A percentile compares a stretch with the other conserved stretches of the same genome.
These are phyloP conservation scores for Phytophthora pistaciae DNA, from an alignment of 352 stramenopile genomes.

Conservation along the genomic window DNA sequence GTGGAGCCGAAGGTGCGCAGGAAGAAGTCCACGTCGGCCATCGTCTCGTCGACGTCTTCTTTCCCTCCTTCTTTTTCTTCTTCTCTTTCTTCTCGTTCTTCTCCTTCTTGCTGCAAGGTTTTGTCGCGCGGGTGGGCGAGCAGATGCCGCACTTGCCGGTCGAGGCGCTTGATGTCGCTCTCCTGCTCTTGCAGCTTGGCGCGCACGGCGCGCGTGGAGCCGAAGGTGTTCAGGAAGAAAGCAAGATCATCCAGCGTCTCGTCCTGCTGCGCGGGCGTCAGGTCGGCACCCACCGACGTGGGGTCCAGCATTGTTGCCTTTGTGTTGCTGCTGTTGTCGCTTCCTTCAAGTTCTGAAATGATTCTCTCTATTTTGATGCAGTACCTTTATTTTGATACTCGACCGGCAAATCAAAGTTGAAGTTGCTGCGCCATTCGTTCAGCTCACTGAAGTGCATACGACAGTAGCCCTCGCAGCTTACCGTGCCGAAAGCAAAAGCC, in stretches of 20 bases:
- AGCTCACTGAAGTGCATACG: not conserved
- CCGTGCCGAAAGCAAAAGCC: constrained; percentile 9
- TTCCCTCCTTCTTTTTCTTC: not conserved
- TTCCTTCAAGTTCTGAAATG: not conserved
- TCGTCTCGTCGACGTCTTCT: constrained; percentile 2
- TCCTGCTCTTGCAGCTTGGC: constrained; percentile 3
- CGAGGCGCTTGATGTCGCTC: not conserved
- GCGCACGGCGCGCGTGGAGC: constrained; percentile 1
- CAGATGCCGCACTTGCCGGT: not conserved
- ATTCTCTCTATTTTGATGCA: not conserved
- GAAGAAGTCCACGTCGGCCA: constrained; percentile 20
- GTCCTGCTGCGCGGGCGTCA: not conserved
- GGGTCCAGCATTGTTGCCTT: not conserved
- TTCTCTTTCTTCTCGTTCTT: not conserved
- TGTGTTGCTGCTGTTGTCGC: not conserved
- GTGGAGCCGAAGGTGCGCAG: constrained; percentile 26
- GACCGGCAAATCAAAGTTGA: not conserved
- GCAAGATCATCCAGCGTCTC: not conserved
- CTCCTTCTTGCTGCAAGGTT: constrained; percentile 1
- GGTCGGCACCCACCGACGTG: not conserved
- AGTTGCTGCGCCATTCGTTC: too few relatives aligned
- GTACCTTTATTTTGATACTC: not conserved
- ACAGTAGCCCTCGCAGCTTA: too few relatives aligned
- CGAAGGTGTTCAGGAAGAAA: not conserved
- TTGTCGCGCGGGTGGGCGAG: not conserved